Conservation (phyloP, 768 basidiomycete species). For the Terana coerulea region DNA sequence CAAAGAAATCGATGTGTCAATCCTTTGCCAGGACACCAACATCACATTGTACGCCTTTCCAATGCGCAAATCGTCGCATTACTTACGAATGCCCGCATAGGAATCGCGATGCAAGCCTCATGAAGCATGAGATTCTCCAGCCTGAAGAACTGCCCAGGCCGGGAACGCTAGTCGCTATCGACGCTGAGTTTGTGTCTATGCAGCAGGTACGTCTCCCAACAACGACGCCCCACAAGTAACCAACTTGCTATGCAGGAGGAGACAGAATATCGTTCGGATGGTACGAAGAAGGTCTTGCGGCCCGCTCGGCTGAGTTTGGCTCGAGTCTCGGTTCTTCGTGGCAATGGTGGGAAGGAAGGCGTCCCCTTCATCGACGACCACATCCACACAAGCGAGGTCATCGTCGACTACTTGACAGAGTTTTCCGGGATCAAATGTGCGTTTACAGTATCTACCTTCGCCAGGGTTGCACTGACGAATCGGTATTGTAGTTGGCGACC, state of each 20-base stretch:
- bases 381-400: constrained; percentile 92
- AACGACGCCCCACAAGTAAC: not conserved
- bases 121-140: constrained; percentile 75
- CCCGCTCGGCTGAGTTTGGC: constrained; percentile 91
- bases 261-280: constrained; percentile 91
- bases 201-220: constrained; percentile 59
- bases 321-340: constrained; percentile 90
- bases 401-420: constrained; percentile 96
- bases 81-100: constrained; percentile 33
- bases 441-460: constrained; percentile 23
- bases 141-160: constrained; percentile 77
- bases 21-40: constrained; percentile 82
- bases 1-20: constrained; percentile 62
- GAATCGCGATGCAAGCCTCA: constrained; percentile 65
- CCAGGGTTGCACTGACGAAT: constrained; percentile 2
- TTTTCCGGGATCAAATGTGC: constrained; percentile 93
- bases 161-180: constrained; percentile 90
- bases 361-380: constrained; percentile 97
- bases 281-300: constrained; percentile 86
- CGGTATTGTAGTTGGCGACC: constrained; percentile 72
- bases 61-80: not conserved
- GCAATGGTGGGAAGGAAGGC: constrained; percentile 75
- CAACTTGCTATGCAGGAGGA: constrained; percentile 64
- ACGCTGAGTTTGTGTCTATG: constrained; percentile 97
- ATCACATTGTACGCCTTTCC: constrained; percentile 64